Base-by-base conservation (phyloP, 31 red algal genomes). In the Asparagopsis taxiformis region DNA sequence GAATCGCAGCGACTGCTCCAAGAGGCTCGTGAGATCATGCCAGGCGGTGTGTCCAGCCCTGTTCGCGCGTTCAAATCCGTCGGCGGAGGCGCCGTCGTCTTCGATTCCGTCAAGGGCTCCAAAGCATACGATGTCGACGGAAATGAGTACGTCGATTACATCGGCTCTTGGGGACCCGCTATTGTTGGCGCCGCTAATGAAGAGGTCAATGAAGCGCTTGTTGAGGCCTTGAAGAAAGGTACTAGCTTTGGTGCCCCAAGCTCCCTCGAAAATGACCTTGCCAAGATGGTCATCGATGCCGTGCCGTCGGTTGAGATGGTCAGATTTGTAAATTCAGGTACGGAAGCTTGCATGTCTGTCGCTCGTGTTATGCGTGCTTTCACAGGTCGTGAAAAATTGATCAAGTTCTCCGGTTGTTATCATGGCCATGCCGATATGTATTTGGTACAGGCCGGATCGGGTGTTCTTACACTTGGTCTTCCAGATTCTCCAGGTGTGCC, bases 141-240 rank as follows among this genome's bases (percentile, higher is more conserved):
- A 28, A 99, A 99, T 59, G 78, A 90, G 59, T 99, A 99, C 65
- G 87, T 99, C 66, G 97, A 99, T 75, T 99, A 96, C 66, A 88
- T 96, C 30, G 92, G 89, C 24, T 92, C 93, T 29, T 99, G 93
- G 89, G 97, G 97, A 10, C 93, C 97, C 21, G 82, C 93, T n/a
- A 95, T 99, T 43, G 89, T 99, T 3, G 97, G 97, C 25, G 81
- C 79, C 16, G 89, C 97, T 23, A 89, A 99, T 54, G 81, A 88
- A 28, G 93, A 99, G 74, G 92, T 99, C 55, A 94, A 85, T 31
- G 85, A 80, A 19, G 97, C 89, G 54, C 79, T 99, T 15, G 54
- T 51, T 38, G 84, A 68, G 44, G 75, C 85, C 41, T 58, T 95
- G n/a, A 72, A 95, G 38, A 99, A 99, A 48, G 97, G 97, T 13